phyloP scores from a whole-genome alignment of 2,329 filamentous ascomycete genomes.

The Fusarium sp. region DNA sequence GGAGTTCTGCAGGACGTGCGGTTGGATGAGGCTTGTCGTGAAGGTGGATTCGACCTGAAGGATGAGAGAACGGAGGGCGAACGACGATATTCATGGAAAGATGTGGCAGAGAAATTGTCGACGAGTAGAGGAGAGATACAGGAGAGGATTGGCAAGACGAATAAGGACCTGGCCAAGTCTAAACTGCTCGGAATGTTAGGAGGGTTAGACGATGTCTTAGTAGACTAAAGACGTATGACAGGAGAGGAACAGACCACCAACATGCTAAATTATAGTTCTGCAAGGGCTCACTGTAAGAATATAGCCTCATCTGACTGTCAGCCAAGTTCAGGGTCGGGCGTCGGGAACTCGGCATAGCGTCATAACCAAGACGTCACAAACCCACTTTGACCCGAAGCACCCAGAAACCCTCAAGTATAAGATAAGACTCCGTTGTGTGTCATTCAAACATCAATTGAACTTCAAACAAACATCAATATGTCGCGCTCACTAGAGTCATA shows the following conservation, averaged over 20 bases:
- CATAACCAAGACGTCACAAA: conserved; percentile 15
- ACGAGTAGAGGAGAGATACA: background rate
- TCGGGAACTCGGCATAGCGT: conserved; percentile 3
- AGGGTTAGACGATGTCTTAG: background rate
- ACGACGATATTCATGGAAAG: background rate
- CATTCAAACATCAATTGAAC: background rate
- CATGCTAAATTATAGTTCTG: too few relatives aligned
- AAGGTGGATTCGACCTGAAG: background rate
- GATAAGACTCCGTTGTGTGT: background rate
- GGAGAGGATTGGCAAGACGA: background rate
- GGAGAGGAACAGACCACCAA: too few relatives aligned
- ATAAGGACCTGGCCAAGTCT: background rate
- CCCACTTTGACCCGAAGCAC: background rate
- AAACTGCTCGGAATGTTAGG: conserved; percentile 1
- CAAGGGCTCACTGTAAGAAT: fast-evolving
- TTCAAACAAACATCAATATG: background rate
- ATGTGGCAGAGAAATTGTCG: background rate
- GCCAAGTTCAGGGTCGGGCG: background rate
- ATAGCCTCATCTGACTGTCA: background rate
- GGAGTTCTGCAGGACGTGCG: background rate
- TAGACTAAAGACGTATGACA: too few relatives aligned
- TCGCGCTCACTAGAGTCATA: background rate
- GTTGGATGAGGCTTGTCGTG: background rate
- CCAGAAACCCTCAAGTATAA: background rate
- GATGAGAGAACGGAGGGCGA: too few relatives aligned